Evolutionary conservation across 768 basidiomycete genomes (phyloP).

Genomic region (Lactarius quietus): DNA sequence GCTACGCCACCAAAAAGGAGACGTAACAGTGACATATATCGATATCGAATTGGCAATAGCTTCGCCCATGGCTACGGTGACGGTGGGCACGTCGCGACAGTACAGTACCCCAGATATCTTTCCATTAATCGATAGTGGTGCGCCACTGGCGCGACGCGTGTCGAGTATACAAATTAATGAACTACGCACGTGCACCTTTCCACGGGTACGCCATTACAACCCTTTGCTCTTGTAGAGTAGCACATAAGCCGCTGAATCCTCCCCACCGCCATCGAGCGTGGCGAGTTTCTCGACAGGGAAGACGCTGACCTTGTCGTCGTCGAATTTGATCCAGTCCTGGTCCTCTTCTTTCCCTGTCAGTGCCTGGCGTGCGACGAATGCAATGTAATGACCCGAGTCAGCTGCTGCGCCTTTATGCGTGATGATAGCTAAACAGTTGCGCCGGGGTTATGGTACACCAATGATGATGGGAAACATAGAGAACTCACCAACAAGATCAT

Average conservation of each 20-base stretch:
- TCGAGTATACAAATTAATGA: conserved; percentile 6
- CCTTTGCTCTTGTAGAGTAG: conserved; percentile 73
- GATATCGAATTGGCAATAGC: neutral
- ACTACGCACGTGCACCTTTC: conserved; percentile 10
- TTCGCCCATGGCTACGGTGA: neutral
- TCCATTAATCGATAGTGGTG: neutral
- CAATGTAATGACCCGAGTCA: conserved; percentile 95
- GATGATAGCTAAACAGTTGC: conserved; percentile 62
- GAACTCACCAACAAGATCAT: conserved; percentile 83
- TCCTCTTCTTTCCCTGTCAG: conserved; percentile 49
- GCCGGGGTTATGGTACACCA: neutral
- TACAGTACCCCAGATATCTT: neutral
- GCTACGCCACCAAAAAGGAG: neutral
- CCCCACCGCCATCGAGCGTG: conserved; percentile 86
- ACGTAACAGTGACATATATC: neutral
- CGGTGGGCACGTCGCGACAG: neutral
- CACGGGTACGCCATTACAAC: conserved; percentile 21
- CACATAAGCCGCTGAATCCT: conserved; percentile 88
- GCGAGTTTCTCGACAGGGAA: conserved; percentile 83
- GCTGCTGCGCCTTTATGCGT: conserved; percentile 97
- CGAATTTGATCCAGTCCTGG: conserved; percentile 94
- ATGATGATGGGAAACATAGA: conserved; percentile 5
- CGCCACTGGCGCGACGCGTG: neutral
- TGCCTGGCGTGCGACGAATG: conserved; percentile 49
- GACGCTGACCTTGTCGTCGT: conserved; percentile 88